Evolutionary conservation across 345 rosid genomes (phyloP).

Genomic region (Clarkia xantiana): DNA sequence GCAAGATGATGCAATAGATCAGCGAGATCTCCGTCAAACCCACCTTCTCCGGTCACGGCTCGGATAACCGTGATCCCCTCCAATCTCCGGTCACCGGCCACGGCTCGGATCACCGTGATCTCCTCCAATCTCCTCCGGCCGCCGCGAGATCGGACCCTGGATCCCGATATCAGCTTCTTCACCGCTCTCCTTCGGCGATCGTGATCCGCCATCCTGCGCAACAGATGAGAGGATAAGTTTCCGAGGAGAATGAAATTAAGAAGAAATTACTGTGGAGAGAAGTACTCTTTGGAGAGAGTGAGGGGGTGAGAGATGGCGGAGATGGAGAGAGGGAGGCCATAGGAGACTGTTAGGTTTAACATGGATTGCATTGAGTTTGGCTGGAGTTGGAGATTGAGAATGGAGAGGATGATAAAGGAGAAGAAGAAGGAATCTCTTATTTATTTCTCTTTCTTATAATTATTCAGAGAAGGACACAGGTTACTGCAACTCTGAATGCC

Average conservation of each 20-base stretch:
- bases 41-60: neutral
- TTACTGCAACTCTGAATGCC: too few relatives aligned
- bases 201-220: constrained; percentile 12
- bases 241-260: neutral
- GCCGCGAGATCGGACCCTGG: neutral
- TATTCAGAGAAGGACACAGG: too few relatives aligned
- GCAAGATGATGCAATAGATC: constrained; percentile 3
- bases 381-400: too few relatives aligned
- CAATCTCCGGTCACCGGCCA: neutral
- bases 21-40: constrained; percentile 3
- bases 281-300: constrained; percentile 8
- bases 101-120: neutral
- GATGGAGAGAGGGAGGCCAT: constrained; percentile 14
- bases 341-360: constrained; percentile 7
- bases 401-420: too few relatives aligned
- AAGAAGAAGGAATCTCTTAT: neutral
- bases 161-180: constrained; percentile 7
- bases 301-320: constrained; percentile 9
- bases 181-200: constrained; percentile 12
- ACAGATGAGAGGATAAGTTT: neutral
- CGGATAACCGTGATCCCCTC: neutral
- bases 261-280: neutral
- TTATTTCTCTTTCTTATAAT: too few relatives aligned
- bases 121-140: neutral
- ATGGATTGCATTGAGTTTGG: constrained; percentile 8